Conservation (phyloP, 345 rosid species). For the Hibiscus syriacus region DNA sequence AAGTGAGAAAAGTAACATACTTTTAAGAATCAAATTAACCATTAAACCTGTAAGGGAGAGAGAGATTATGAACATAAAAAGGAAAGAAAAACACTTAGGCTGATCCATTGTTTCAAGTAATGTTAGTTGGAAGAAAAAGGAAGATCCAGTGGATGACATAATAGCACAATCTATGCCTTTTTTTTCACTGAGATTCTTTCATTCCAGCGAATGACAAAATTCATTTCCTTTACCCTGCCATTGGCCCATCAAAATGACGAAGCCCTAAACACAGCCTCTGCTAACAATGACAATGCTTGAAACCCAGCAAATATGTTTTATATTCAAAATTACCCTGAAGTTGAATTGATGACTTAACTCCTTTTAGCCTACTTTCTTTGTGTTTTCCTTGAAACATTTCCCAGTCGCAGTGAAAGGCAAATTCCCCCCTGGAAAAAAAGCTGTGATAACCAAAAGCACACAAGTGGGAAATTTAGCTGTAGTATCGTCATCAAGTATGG, state of each 20-base stretch:
- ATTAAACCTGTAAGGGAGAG: too few species aligned
- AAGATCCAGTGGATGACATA: not conserved
- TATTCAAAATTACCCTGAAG: too few species aligned
- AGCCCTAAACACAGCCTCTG: not conserved
- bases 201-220: not conserved
- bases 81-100: not conserved
- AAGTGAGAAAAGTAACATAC: too few species aligned
- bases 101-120: not conserved
- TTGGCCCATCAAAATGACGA: not conserved
- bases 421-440: constrained; percentile 1
- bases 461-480: constrained; percentile 31
- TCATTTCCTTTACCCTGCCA: not conserved
- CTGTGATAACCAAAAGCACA: constrained; percentile 15
- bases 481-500: constrained; percentile 3
- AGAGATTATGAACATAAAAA: too few species aligned
- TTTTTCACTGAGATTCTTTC: not conserved
- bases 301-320: not conserved
- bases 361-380: not conserved
- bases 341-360: too few species aligned
- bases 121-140: not conserved
- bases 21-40: too few species aligned
- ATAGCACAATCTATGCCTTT: not conserved
- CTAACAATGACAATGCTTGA: not conserved
- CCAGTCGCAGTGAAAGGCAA: not conserved
- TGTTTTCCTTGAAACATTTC: not conserved